These are phyloP conservation scores for Globisporangium heterothallicum DNA, from an alignment of 352 stramenopile genomes.

Conservation along the genomic window DNA sequence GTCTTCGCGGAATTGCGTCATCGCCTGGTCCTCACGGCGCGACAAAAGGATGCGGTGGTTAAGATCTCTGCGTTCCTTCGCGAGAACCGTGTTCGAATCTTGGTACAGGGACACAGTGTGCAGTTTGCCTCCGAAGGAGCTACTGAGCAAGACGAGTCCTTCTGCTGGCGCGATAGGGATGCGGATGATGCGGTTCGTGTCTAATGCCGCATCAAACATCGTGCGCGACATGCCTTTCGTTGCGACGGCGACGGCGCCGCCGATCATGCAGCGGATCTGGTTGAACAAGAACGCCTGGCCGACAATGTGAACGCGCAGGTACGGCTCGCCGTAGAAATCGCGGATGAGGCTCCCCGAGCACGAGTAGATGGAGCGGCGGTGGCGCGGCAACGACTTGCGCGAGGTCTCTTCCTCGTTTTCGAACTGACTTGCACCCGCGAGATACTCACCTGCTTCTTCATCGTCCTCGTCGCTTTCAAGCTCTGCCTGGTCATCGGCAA, in stretches of 20 bases:
- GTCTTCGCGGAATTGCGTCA: constrained; percentile 61
- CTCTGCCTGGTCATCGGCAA: constrained; percentile 7
- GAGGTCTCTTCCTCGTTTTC: constrained; percentile 27
- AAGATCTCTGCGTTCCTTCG: constrained; percentile 43
- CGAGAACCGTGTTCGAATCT: constrained; percentile 60
- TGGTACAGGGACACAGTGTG: constrained; percentile 71
- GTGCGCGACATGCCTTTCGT: constrained; percentile 62
- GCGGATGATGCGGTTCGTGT: constrained; percentile 75
- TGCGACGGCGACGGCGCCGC: constrained; percentile 74
- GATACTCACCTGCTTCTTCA: constrained; percentile 15
- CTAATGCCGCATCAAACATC: constrained; percentile 72
- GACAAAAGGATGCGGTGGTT: constrained; percentile 57
- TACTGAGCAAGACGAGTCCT: constrained; percentile 81
- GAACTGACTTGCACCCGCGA: constrained; percentile 29
- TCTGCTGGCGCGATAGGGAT: constrained; percentile 86
- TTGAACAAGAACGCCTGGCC: constrained; percentile 85
- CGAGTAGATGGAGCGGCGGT: constrained; percentile 75
- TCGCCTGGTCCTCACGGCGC: constrained; percentile 36
- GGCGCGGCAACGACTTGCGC: constrained; percentile 54
- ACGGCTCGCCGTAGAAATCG: constrained; percentile 55
- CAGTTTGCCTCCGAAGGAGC: constrained; percentile 73
- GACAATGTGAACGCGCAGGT: constrained; percentile 73
- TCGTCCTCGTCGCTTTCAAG: constrained; percentile 6
- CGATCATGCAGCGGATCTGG: constrained; percentile 90
- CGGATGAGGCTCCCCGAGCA: constrained; percentile 56